These are phyloP conservation scores for Nemania abortiva DNA, from an alignment of 2,329 filamentous ascomycete genomes.

Conservation along the genomic window DNA sequence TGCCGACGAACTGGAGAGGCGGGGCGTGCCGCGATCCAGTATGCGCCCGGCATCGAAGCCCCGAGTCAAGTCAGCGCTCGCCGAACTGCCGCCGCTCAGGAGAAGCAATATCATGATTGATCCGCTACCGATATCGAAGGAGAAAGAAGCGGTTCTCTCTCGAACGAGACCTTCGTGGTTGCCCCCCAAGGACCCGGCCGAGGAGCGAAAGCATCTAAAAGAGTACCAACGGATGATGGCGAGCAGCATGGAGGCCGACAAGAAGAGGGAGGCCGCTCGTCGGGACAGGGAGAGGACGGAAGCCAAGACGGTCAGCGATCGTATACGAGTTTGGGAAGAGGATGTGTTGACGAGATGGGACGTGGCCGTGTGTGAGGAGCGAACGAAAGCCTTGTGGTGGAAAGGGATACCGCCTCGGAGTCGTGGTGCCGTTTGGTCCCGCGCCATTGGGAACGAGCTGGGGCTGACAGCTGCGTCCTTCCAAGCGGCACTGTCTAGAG, in stretches of 20 bases:
- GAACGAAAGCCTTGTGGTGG: constrained; percentile 85
- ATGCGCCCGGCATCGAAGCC: constrained; percentile 56
- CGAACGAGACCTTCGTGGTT: constrained; percentile 86
- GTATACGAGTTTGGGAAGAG: constrained; percentile 78
- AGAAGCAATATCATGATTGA: constrained; percentile 86
- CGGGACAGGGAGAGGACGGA: constrained; percentile 64
- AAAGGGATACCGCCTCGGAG: constrained; percentile 78
- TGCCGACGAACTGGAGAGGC: constrained; percentile 71
- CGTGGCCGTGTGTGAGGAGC: constrained; percentile 74
- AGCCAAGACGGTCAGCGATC: constrained; percentile 66
- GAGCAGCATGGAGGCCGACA: constrained; percentile 69
- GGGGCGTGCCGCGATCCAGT: constrained; percentile 48
- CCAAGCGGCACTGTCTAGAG: constrained; percentile 76
- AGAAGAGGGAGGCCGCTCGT: constrained; percentile 67
- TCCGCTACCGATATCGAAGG: constrained; percentile 84
- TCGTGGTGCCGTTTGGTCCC: constrained; percentile 76
- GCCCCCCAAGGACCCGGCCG: constrained; percentile 87
- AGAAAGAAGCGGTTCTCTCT: constrained; percentile 86
- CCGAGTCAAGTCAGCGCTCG: constrained; percentile 73
- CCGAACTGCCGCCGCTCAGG: constrained; percentile 77
- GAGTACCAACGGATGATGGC: constrained; percentile 89
- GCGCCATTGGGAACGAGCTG: constrained; percentile 79
- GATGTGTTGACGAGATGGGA: constrained; percentile 83
- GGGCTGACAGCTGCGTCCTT: constrained; percentile 76
- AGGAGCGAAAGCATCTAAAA: constrained; percentile 89